Conservation (phyloP, 495 filamentous ascomycete species). For the Penicillium psychrofluorescens region DNA sequence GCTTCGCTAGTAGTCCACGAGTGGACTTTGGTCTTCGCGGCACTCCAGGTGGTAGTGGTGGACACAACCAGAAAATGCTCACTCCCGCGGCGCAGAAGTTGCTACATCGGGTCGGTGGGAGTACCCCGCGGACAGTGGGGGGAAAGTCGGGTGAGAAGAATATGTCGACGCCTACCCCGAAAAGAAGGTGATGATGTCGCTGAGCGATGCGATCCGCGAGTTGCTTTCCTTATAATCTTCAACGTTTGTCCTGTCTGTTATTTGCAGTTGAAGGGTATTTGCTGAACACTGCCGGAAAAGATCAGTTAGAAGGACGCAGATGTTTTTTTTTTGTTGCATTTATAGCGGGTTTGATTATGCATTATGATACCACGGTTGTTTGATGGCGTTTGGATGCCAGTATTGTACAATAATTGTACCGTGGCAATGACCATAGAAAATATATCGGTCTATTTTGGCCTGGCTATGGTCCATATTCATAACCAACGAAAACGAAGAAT, state of each 20-base stretch:
- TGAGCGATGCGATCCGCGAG: no score
- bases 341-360: neutral
- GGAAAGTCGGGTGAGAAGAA: constrained; percentile 38
- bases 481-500: no score
- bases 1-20: constrained; percentile 68
- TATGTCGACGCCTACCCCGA: constrained; percentile 52
- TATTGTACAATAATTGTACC: no score
- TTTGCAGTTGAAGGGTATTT: no score
- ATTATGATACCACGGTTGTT: neutral
- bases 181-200: constrained; percentile 17
- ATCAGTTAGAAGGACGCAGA: no score
- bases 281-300: no score
- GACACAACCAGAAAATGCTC: constrained; percentile 23
- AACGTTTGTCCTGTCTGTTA: no score
- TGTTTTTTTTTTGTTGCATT: neutral
- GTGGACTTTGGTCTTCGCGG: constrained; percentile 45
- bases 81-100: constrained; percentile 76
- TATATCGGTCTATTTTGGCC: no score
- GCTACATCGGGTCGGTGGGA: constrained; percentile 56
- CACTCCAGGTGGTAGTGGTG: constrained; percentile 30
- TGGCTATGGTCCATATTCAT: no score
- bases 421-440: no score
- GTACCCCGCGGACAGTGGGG: constrained; percentile 25
- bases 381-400: neutral
- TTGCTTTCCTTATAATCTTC: no score